Evolutionary conservation across 345 rosid genomes (phyloP).

Genomic region (Psidium guajava): DNA sequence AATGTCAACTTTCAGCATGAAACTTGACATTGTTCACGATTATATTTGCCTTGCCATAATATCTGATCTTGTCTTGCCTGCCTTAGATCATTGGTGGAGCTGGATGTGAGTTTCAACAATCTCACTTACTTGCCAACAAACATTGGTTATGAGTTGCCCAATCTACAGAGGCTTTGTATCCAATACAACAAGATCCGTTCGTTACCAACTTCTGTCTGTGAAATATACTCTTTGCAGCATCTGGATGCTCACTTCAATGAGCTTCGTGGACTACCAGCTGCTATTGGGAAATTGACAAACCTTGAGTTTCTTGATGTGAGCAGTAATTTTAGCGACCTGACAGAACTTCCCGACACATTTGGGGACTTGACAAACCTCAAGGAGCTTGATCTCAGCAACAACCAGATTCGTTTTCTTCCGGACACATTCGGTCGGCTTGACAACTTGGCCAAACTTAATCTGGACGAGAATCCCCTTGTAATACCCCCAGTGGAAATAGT

Average conservation of each 20-base stretch:
- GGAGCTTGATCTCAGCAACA: slow-evolving; percentile 87
- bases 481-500: slow-evolving; percentile 55
- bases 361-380: slow-evolving; percentile 68
- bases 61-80: background rate
- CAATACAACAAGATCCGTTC: slow-evolving; percentile 73
- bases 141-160: slow-evolving; percentile 56
- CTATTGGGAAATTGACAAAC: slow-evolving; percentile 54
- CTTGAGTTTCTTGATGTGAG: slow-evolving; percentile 67
- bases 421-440: slow-evolving; percentile 75
- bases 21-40: background rate
- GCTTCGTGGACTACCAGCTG: slow-evolving; percentile 46
- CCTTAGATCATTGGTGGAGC: slow-evolving; percentile 50
- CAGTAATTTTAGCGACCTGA: slow-evolving; percentile 72
- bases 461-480: slow-evolving; percentile 66
- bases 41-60: background rate
- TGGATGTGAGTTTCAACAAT: slow-evolving; percentile 76
- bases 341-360: slow-evolving; percentile 62
- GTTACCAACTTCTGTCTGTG: slow-evolving; percentile 62
- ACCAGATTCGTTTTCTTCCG: slow-evolving; percentile 77
- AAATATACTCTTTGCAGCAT: slow-evolving; percentile 50
- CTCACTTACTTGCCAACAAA: slow-evolving; percentile 78
- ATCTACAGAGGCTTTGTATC: slow-evolving; percentile 46
- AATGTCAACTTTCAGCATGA: slow-evolving; percentile 2
- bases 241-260: slow-evolving; percentile 85
- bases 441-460: slow-evolving; percentile 50